These are phyloP conservation scores for Phytophthora litchii DNA, from an alignment of 352 stramenopile genomes.

Conservation along the genomic window DNA sequence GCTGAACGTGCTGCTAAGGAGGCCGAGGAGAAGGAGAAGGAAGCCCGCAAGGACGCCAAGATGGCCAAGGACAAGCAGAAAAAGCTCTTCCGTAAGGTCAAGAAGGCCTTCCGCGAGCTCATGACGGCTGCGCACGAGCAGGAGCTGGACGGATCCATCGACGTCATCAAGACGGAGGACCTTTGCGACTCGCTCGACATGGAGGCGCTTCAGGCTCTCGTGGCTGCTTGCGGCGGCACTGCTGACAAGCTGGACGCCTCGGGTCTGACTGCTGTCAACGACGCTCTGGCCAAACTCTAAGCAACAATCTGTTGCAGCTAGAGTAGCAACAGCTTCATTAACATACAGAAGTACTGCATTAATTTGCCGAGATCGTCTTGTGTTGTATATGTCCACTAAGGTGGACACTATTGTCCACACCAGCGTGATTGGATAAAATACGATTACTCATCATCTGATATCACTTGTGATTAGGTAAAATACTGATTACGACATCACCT, in stretches of 20 bases:
- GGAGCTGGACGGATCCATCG: constrained; percentile 58
- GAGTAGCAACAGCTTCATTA: constrained; percentile 23
- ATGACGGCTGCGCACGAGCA: constrained; percentile 70
- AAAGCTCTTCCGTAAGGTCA: constrained; percentile 83
- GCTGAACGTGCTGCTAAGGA: constrained; percentile 50
- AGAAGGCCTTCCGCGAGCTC: constrained; percentile 85
- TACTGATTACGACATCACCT: background rate
- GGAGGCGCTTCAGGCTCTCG: constrained; percentile 69
- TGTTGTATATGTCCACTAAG: background rate
- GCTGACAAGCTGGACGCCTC: constrained; percentile 60
- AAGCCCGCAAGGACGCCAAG: constrained; percentile 72
- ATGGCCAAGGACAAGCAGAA: constrained; percentile 86
- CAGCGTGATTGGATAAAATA: too few relatives aligned
- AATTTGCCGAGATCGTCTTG: background rate
- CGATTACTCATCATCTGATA: background rate
- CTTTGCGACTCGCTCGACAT: constrained; percentile 78
- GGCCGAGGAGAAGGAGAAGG: constrained; percentile 75
- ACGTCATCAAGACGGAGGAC: constrained; percentile 78
- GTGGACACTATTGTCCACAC: too few relatives aligned
- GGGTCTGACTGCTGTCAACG: constrained; percentile 59
- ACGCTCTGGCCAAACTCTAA: constrained; percentile 55
- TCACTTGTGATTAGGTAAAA: too few relatives aligned
- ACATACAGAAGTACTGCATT: constrained; percentile 21
- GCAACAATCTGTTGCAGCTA: background rate
- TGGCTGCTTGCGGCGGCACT: constrained; percentile 59